Evolutionary conservation across 805 yeast species (phyloP).

Genomic region (Starmerella sirachaensis): DNA sequence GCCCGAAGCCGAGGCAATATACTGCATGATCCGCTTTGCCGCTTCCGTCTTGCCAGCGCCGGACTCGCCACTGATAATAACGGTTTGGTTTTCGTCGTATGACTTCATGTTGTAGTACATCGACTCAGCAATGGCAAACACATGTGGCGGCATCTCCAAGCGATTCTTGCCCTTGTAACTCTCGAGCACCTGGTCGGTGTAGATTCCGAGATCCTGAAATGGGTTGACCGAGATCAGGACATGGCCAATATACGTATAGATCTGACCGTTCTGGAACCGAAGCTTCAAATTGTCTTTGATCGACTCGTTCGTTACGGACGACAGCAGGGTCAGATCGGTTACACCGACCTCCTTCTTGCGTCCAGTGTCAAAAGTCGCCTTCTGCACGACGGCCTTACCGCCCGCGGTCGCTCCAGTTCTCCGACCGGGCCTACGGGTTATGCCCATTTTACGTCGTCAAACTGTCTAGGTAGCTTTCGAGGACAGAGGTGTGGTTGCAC

Average conservation of each 20-base stretch:
- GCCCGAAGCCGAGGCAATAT: slow-evolving; percentile 77
- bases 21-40: slow-evolving; percentile 95
- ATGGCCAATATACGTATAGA: slow-evolving; percentile 88
- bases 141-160: slow-evolving; percentile 95
- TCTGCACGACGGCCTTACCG: slow-evolving; percentile 53
- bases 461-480: too few relatives aligned
- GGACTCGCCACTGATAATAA: slow-evolving; percentile 92
- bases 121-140: slow-evolving; percentile 91
- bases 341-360: slow-evolving; percentile 98
- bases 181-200: slow-evolving; percentile 64
- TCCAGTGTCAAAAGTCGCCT: slow-evolving; percentile 78
- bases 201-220: slow-evolving; percentile 89
- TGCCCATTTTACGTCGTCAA: slow-evolving; percentile 42
- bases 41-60: slow-evolving; percentile 99
- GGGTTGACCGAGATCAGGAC: slow-evolving; percentile 94
- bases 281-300: slow-evolving; percentile 85
- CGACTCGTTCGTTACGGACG: slow-evolving; percentile 80
- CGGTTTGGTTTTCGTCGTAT: slow-evolving; percentile 91
- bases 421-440: slow-evolving; percentile 62
- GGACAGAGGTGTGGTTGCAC: too few relatives aligned
- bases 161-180: slow-evolving; percentile 85
- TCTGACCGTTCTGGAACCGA: slow-evolving; percentile 77
- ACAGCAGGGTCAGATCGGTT: slow-evolving; percentile 78
- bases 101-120: slow-evolving; percentile 94
- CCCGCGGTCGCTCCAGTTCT: slow-evolving; percentile 32